phyloP scores from a whole-genome alignment of 345 rosid genomes.

The Syzygium grande region DNA sequence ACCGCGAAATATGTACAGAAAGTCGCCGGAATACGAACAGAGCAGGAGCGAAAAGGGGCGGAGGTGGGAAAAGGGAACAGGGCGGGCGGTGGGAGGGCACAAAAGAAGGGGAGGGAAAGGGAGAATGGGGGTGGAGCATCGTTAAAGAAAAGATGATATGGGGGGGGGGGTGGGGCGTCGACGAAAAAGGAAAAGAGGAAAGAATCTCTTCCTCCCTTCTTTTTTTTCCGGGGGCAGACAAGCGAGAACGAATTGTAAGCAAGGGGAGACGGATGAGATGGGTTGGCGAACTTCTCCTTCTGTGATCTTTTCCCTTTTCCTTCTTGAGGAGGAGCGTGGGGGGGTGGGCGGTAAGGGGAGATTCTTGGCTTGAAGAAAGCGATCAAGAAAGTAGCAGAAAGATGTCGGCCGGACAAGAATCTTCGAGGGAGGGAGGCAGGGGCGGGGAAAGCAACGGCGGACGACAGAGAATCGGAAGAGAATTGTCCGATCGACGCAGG shows the following conservation, averaged over 20 bases:
- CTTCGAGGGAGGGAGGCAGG: slow-evolving; percentile 17
- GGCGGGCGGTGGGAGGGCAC: neutral
- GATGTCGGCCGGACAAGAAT: slow-evolving; percentile 15
- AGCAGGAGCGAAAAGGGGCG: slow-evolving; percentile 9
- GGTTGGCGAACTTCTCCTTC: neutral
- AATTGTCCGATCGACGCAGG: slow-evolving; percentile 23
- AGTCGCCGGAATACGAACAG: slow-evolving; percentile 5
- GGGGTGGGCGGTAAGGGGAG: neutral
- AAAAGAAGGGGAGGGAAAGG: slow-evolving; percentile 1
- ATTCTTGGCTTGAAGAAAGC: slow-evolving; percentile 16
- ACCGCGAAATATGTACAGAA: neutral
- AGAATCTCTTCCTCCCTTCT: neutral
- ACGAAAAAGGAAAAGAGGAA: neutral
- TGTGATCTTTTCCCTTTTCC: neutral
- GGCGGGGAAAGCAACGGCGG: neutral
- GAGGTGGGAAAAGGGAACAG: slow-evolving; percentile 1
- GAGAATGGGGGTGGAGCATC: slow-evolving; percentile 2
- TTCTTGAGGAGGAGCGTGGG: neutral
- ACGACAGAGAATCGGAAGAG: slow-evolving; percentile 37
- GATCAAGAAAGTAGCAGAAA: neutral
- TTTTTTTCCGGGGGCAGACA: neutral
- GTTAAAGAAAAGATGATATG: neutral
- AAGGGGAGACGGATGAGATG: neutral
- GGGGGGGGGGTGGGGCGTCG: neutral
- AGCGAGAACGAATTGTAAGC: neutral